Evolutionary conservation across 306 rosid species (phyloP), one percentile per base, ranked within the genome.

Genomic region (Corylus heterophylla): DNA sequence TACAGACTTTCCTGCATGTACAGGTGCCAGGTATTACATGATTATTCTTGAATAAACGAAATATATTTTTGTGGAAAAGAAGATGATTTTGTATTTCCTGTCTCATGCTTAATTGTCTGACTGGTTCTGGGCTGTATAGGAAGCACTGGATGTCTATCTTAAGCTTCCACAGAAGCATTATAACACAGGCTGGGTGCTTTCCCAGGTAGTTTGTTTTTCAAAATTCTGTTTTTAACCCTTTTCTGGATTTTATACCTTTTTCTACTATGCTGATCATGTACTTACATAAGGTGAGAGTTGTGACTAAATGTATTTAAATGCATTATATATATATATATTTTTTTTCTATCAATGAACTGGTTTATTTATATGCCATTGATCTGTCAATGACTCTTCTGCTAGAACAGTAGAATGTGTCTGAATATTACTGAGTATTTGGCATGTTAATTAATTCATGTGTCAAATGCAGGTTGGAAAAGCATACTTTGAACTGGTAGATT

Each of bases 101-200:
- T 16, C 71, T 77, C 77, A 70, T 77, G 52, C 76, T 71, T 48
- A 59, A 78, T 76, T 77, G 78, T 82, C 62, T 83, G 58, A 73
- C 71, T 76, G 35, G 74, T 79, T 76, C 50, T 74, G 71, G 56
- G 66, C 87, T 79, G 82, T 68, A 70, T 89, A 96, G 99, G 99
- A 93, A 72, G 99, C 99, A 20, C 81, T 96, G 77, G 94, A 93
- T 84, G 87, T 87, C 82, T 96, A 80, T 77, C 87, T 86, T 82
- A 93, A 93, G 85, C 94, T 96, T 81, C 94, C 97, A 35, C 87
- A 82, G 80, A 96, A 86, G 90, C 99, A 96, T 88, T 96, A 96
- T 88, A 84, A 86, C 82, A 93, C 99, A 7, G 97, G 97, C 77
- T 93, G 99, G 97, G 96, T 96, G 82, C 98, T 96, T 81, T 96